Evolutionary conservation across 179 eudicot species (phyloP).

Genomic region (Spinacia oleracea): DNA sequence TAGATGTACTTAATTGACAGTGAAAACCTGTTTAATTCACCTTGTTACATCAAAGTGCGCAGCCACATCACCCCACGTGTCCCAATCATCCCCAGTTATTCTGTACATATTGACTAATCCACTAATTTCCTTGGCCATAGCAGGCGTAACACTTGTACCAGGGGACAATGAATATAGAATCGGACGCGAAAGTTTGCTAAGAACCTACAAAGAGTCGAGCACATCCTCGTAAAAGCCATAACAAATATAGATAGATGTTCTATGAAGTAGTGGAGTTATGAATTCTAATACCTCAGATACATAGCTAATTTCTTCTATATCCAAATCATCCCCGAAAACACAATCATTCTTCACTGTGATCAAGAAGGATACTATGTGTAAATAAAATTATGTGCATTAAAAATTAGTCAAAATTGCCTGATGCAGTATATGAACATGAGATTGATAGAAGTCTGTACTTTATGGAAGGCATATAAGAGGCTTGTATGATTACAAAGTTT

Average conservation of each 20-base stretch:
- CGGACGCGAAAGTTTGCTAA: conserved; percentile 53
- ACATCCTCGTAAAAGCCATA: conserved; percentile 1
- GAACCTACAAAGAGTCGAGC: conserved; percentile 44
- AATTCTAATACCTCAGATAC: conserved; percentile 68
- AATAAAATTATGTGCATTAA: neutral
- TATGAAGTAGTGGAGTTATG: neutral
- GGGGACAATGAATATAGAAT: conserved; percentile 87
- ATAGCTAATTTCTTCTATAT: conserved; percentile 62
- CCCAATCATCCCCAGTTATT: conserved; percentile 97
- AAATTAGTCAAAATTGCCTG: neutral
- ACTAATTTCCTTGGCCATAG: conserved; percentile 68
- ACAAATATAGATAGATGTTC: neutral
- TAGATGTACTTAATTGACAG: neutral
- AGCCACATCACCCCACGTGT: conserved; percentile 80
- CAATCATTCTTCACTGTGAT: conserved; percentile 90
- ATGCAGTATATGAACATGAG: neutral
- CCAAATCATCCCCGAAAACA: conserved; percentile 89
- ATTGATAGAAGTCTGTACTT: neutral
- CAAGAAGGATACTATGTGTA: conserved; percentile 3
- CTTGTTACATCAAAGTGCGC: conserved; percentile 73
- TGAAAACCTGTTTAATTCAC: conserved; percentile 30
- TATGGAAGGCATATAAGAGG: neutral
- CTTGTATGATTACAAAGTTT: neutral
- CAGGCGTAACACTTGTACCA: conserved; percentile 81
- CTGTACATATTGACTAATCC: conserved; percentile 84